phyloP scores from a whole-genome alignment of 1,284 basidiomycete genomes.

The Apiotrichum siamense region DNA sequence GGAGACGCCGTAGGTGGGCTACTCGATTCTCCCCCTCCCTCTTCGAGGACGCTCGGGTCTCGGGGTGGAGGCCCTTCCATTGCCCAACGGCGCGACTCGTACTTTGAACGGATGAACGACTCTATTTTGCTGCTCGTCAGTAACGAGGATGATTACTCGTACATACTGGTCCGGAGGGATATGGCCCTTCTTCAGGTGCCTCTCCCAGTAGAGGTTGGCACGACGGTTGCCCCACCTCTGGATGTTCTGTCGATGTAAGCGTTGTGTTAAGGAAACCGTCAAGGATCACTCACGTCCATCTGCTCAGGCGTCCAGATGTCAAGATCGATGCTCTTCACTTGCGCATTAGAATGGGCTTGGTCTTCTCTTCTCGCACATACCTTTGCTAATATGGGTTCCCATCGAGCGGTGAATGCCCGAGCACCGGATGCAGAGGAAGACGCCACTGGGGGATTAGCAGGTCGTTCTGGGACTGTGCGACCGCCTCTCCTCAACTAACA shows the following conservation, averaged over 20 bases:
- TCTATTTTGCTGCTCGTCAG: conserved; percentile 76
- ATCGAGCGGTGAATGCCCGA: conserved; percentile 97
- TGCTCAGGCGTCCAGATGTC: conserved; percentile 98
- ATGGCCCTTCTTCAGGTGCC: conserved; percentile 87
- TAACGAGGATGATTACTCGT: neutral
- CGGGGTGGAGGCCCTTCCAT: conserved; percentile 74
- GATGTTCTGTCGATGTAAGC: conserved; percentile 54
- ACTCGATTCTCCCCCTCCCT: conserved; percentile 30
- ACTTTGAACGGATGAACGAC: conserved; percentile 94
- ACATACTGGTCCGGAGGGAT: conserved; percentile 89
- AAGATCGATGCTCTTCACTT: conserved; percentile 93
- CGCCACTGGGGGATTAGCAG: conserved; percentile 63
- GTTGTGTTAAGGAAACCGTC: neutral
- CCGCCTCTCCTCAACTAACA: conserved; percentile 53
- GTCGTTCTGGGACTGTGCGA: neutral
- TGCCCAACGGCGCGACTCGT: conserved; percentile 89
- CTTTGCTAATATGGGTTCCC: conserved; percentile 93
- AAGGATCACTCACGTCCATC: conserved; percentile 65
- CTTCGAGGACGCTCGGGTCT: conserved; percentile 75
- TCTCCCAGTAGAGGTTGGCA: conserved; percentile 96
- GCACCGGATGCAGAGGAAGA: conserved; percentile 92
- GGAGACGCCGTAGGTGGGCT: neutral
- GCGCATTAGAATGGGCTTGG: neutral
- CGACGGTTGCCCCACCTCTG: conserved; percentile 91
- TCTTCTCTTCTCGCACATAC: conserved; percentile 16